phyloP scores from a whole-genome alignment of 179 eudicot genomes.

The Silene vulgaris region DNA sequence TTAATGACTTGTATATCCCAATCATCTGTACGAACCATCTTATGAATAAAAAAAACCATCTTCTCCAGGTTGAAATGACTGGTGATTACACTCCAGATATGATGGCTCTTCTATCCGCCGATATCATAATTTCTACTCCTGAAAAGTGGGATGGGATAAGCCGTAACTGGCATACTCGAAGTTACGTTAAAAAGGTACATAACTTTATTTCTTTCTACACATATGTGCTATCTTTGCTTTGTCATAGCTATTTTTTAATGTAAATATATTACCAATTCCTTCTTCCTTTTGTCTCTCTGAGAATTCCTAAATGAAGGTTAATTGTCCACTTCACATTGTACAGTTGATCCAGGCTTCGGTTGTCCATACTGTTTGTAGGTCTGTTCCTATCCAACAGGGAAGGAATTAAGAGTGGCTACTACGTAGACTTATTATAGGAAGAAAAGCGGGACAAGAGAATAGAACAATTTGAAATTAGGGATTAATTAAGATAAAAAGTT shows the following conservation, averaged over 20 bases:
- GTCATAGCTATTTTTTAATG: neutral
- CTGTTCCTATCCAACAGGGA: constrained; percentile 1
- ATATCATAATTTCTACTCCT: constrained; percentile 95
- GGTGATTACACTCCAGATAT: constrained; percentile 96
- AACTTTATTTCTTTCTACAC: neutral
- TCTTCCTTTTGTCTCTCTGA: neutral
- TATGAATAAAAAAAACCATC: constrained; percentile 6
- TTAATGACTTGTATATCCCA: neutral
- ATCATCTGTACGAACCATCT: constrained; percentile 10
- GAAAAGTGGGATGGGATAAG: constrained; percentile 99
- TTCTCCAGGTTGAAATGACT: constrained; percentile 95
- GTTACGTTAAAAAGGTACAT: constrained; percentile 86
- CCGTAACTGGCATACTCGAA: constrained; percentile 95
- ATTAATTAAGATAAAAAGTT: too few relatives aligned
- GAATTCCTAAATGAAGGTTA: constrained; percentile 4
- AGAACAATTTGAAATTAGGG: neutral
- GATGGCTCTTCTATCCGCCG: constrained; percentile 86
- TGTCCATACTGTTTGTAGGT: neutral
- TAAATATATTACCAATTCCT: neutral
- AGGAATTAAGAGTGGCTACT: neutral
- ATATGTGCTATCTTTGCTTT: constrained; percentile 3
- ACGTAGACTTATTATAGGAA: neutral
- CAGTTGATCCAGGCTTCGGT: neutral
- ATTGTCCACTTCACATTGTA: neutral
- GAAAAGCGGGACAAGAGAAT: neutral